Conservation (phyloP, 2,329 filamentous ascomycete species). For the Fusarium pininemorale region DNA sequence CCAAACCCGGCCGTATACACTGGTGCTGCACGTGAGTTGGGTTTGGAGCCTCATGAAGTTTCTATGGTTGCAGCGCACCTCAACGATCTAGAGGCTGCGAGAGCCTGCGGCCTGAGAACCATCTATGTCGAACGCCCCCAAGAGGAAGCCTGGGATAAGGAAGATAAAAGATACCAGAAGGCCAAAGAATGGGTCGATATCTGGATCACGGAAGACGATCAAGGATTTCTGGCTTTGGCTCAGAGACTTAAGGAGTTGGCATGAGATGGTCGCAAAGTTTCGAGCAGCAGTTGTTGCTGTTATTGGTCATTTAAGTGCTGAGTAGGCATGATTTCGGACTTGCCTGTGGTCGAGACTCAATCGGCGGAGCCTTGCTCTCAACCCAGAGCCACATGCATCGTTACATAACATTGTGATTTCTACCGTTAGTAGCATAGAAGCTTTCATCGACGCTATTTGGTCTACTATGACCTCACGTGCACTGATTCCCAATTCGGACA, state of each 20-base stretch:
- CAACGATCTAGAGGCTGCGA: conserved; percentile 72
- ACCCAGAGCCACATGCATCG: background rate
- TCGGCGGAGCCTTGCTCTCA: background rate
- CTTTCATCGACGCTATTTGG: background rate
- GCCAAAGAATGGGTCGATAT: conserved; percentile 57
- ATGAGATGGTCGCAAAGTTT: background rate
- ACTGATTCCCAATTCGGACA: background rate
- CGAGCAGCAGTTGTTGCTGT: background rate
- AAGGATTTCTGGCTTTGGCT: conserved; percentile 46
- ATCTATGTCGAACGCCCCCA: conserved; percentile 75
- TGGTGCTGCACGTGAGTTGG: conserved; percentile 70
- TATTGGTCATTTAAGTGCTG: background rate
- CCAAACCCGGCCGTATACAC: conserved; percentile 73
- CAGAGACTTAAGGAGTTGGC: conserved; percentile 37
- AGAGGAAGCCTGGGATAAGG: conserved; percentile 70
- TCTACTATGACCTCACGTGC: background rate
- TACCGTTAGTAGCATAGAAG: background rate
- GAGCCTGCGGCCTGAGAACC: conserved; percentile 70
- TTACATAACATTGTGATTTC: background rate
- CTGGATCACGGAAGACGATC: conserved; percentile 48
- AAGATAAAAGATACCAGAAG: conserved; percentile 60
- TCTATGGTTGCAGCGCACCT: conserved; percentile 84
- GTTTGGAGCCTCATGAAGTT: conserved; percentile 66
- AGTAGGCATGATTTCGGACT: background rate
- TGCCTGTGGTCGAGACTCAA: background rate